Evolutionary conservation across 495 filamentous ascomycete species (phyloP).

Genomic region (Jackrogersella multiformis): DNA sequence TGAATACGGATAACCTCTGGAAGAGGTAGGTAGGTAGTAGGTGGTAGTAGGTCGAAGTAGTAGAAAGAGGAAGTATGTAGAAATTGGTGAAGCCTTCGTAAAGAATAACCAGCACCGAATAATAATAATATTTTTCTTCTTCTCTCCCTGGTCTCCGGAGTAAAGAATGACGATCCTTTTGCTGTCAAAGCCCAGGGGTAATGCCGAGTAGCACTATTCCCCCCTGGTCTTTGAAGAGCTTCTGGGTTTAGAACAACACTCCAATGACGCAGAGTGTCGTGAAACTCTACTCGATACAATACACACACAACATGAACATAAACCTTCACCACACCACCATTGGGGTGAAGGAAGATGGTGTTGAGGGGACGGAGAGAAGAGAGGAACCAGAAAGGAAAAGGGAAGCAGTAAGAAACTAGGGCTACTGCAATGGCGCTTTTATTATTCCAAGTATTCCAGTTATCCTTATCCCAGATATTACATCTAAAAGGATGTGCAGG

Average conservation of each 20-base stretch:
- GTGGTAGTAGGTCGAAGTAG: not conserved
- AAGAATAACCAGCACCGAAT: not conserved
- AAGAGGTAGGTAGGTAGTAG: not conserved
- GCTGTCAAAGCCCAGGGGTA: slow-evolving; percentile 33
- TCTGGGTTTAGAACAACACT: slow-evolving; percentile 34
- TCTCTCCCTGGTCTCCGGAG: slow-evolving; percentile 1
- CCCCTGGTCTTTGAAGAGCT: slow-evolving; percentile 33
- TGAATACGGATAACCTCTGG: not conserved
- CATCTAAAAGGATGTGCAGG: too few relatives aligned
- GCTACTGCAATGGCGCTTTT: not conserved
- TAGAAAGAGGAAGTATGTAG: not conserved
- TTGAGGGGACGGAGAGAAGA: slow-evolving; percentile 20
- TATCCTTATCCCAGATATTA: slow-evolving; percentile 21
- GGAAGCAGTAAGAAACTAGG: slow-evolving; percentile 15
- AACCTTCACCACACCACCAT: slow-evolving; percentile 36
- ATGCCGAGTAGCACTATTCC: slow-evolving; percentile 31
- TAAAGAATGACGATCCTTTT: slow-evolving; percentile 28
- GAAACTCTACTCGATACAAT: slow-evolving; percentile 28
- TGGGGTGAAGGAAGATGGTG: slow-evolving; percentile 30
- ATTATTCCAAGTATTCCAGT: slow-evolving; percentile 6
- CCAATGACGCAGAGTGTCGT: slow-evolving; percentile 28
- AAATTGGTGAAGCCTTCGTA: slow-evolving; percentile 13
- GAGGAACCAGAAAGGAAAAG: not conserved
- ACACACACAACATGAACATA: slow-evolving; percentile 1
- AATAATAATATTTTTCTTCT: not conserved